These are phyloP conservation scores for Alternaria burnsii DNA, from an alignment of 2,329 filamentous ascomycete genomes.

Conservation along the genomic window DNA sequence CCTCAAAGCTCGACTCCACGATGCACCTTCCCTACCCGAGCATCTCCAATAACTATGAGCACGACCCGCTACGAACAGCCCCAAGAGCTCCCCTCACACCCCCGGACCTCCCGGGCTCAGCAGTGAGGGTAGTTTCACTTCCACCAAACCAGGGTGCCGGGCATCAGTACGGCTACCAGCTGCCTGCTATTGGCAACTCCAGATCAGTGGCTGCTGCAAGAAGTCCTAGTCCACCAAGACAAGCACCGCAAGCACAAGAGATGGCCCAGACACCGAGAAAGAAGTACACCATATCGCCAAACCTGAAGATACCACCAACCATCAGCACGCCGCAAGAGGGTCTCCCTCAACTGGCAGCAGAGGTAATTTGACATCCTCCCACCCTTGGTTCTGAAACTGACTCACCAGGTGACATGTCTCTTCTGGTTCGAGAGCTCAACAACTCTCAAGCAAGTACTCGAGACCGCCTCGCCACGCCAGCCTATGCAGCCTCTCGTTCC, in stretches of 20 bases:
- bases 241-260: constrained; percentile 31
- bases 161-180: constrained; percentile 45
- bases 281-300: constrained; percentile 46
- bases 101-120: constrained; percentile 43
- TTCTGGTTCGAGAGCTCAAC: constrained; percentile 96
- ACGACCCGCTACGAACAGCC: constrained; percentile 30
- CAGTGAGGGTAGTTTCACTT: constrained; percentile 44
- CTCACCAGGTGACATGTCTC: constrained; percentile 82
- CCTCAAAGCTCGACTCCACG: constrained; percentile 39
- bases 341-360: constrained; percentile 52
- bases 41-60: constrained; percentile 34
- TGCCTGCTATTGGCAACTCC: constrained; percentile 49
- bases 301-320: constrained; percentile 46
- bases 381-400: constrained; percentile 18
- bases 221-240: constrained; percentile 34
- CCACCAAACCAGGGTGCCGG: constrained; percentile 37
- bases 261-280: constrained; percentile 37
- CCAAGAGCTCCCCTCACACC: constrained; percentile 44
- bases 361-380: constrained; percentile 38
- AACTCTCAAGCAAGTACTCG: constrained; percentile 78
- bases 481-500: constrained; percentile 66
- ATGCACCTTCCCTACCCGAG: constrained; percentile 48
- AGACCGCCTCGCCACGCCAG: constrained; percentile 56
- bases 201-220: constrained; percentile 36
- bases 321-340: constrained; percentile 52